These are phyloP conservation scores for Fremontodendron californicum DNA, from an alignment of 345 rosid genomes.

Conservation along the genomic window DNA sequence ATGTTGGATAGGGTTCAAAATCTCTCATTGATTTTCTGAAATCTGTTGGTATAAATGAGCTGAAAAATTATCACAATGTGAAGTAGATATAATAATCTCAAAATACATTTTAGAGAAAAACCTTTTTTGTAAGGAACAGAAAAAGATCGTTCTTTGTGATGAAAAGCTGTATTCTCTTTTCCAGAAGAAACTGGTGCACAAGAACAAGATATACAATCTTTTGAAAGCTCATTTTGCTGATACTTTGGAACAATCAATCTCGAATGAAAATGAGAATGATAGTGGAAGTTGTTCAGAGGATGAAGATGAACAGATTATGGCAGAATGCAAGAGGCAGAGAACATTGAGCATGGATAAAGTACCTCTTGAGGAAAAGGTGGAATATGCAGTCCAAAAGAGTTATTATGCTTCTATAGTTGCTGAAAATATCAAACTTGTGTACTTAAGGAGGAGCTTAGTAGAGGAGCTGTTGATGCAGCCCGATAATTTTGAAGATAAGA, in stretches of 20 bases:
- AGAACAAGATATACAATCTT: constrained; percentile 27
- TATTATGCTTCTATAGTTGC: constrained; percentile 38
- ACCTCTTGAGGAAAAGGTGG: constrained; percentile 18
- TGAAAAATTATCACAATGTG: constrained; percentile 29
- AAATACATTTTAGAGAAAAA: constrained; percentile 27
- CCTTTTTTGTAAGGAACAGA: constrained; percentile 29
- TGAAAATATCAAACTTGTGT: constrained; percentile 50
- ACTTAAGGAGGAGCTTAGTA: constrained; percentile 49
- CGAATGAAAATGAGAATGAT: constrained; percentile 12
- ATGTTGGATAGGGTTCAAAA: constrained; percentile 46
- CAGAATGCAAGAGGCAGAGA: constrained; percentile 32
- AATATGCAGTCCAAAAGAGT: constrained; percentile 23
- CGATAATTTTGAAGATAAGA: constrained; percentile 34
- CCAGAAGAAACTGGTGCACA: constrained; percentile 33
- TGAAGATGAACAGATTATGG: constrained; percentile 8
- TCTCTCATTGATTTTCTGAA: constrained; percentile 46
- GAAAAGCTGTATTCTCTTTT: constrained; percentile 41
- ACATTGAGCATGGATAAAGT: constrained; percentile 1
- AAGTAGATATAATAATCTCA: constrained; percentile 33
- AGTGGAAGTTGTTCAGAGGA: constrained; percentile 17
- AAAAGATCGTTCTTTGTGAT: constrained; percentile 36
- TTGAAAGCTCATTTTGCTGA: constrained; percentile 34
- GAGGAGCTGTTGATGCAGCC: constrained; percentile 32
- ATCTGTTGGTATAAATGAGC: constrained; percentile 40
- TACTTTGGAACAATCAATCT: constrained; percentile 19